Evolutionary conservation across 2,329 filamentous ascomycete species (phyloP).

Genomic region (Aspergillus candidus): DNA sequence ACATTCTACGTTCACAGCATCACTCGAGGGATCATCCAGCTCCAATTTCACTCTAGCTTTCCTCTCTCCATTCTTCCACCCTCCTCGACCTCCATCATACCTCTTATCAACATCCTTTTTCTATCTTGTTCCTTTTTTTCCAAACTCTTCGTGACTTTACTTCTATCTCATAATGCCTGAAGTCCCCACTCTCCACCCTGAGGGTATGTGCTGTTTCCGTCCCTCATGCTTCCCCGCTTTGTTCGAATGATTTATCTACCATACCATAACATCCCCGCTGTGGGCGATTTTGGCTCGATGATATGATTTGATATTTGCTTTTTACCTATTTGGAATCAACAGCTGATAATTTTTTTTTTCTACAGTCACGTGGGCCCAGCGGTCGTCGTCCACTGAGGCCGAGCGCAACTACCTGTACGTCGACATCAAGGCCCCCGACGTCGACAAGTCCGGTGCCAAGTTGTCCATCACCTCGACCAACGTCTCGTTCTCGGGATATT

Average conservation of each 20-base stretch:
- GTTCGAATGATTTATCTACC: constrained; percentile 5
- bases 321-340: background rate
- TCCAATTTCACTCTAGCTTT: constrained; percentile 8
- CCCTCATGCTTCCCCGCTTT: constrained; percentile 26
- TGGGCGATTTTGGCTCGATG: constrained; percentile 2
- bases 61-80: constrained; percentile 2
- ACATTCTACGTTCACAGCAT: constrained; percentile 29
- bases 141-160: constrained; percentile 6
- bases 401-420: constrained; percentile 94
- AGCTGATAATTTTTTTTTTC: constrained; percentile 7
- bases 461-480: constrained; percentile 73
- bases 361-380: constrained; percentile 94
- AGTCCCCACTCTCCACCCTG: constrained; percentile 35
- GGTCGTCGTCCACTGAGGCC: constrained; percentile 72
- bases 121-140: constrained; percentile 3
- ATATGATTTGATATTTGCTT: background rate
- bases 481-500: constrained; percentile 77
- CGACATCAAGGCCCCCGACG: constrained; percentile 82
- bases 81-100: background rate
- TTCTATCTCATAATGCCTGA: constrained; percentile 20
- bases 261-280: background rate
- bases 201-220: constrained; percentile 37
- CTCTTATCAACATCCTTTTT: constrained; percentile 1
- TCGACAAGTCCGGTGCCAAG: constrained; percentile 67
- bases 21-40: constrained; percentile 8